phyloP scores from a whole-genome alignment of 352 stramenopile genomes.

The Phytopythium oedochilum region DNA sequence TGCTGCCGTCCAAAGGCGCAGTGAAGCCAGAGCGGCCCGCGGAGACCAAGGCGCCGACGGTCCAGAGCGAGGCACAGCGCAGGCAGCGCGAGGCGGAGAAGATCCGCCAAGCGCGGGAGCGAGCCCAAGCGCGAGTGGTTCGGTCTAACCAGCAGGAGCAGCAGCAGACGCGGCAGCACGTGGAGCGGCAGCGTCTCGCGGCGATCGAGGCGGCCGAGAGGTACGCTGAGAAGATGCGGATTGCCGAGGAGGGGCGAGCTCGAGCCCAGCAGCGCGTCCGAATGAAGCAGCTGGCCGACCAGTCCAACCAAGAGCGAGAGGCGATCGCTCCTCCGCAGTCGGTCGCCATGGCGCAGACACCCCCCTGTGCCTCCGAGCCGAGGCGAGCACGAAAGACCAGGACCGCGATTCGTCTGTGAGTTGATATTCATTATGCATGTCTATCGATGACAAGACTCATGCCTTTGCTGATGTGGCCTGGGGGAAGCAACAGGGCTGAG shows the following conservation, averaged over 20 bases:
- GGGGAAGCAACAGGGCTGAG: not conserved
- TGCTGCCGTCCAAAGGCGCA: conserved; percentile 8
- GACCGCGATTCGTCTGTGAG: not conserved
- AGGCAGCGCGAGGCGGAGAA: conserved; percentile 29
- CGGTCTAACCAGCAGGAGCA: conserved; percentile 40
- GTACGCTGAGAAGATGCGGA: conserved; percentile 21
- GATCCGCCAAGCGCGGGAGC: conserved; percentile 56
- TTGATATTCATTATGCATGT: too few relatives aligned
- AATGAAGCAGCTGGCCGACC: conserved; percentile 16
- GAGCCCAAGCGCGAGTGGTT: conserved; percentile 37
- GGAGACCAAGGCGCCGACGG: not conserved
- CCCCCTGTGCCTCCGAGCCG: not conserved
- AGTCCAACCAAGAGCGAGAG: conserved; percentile 1
- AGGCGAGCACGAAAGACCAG: not conserved
- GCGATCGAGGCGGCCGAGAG: conserved; percentile 13
- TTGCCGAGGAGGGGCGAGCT: conserved; percentile 31
- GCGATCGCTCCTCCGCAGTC: not conserved
- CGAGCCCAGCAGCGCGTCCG: conserved; percentile 46
- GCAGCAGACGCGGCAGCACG: conserved; percentile 14
- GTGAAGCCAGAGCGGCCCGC: not conserved
- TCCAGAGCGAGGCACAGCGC: conserved; percentile 11
- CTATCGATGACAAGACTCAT: too few relatives aligned
- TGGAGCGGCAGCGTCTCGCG: conserved; percentile 12
- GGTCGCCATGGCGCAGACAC: not conserved
- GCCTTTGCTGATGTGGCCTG: not conserved